Evolutionary conservation across 495 filamentous ascomycete genomes (phyloP).

Genomic region (Penicillium canescens): DNA sequence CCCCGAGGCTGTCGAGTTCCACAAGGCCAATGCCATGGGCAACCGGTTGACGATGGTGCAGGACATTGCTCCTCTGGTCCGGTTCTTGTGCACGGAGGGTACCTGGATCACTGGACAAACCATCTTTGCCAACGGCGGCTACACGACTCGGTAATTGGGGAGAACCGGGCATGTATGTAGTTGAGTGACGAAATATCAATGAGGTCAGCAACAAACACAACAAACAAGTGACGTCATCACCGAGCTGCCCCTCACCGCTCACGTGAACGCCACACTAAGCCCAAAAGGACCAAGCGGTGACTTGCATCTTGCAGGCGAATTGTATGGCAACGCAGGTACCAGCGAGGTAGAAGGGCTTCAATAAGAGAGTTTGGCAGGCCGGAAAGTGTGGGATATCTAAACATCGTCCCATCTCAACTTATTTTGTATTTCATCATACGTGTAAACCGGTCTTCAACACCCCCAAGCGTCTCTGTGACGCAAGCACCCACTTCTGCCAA

Average conservation of each 20-base stretch:
- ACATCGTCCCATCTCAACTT: neutral
- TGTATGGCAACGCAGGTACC: conserved; percentile 9
- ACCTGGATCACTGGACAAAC: conserved; percentile 42
- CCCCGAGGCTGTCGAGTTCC: conserved; percentile 31
- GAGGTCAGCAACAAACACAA: neutral
- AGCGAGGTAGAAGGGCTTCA: neutral
- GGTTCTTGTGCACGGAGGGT: conserved; percentile 38
- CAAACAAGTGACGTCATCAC: conserved; percentile 1
- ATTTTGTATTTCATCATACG: neutral
- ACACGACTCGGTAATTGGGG: conserved; percentile 31
- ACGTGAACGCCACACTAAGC: conserved; percentile 10
- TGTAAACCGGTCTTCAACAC: neutral
- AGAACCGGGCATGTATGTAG: neutral
- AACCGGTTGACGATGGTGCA: conserved; percentile 30
- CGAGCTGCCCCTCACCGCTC: neutral
- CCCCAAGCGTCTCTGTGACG: conserved; percentile 33
- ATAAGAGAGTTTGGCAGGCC: neutral
- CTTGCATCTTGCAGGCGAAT: conserved; percentile 7
- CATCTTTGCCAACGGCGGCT: conserved; percentile 43
- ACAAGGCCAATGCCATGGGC: conserved; percentile 36
- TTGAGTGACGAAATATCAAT: neutral
- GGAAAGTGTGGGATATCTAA: too few species aligned
- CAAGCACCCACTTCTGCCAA: conserved; percentile 38
- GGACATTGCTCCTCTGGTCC: conserved; percentile 39
- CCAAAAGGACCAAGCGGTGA: conserved; percentile 14